Conservation (phyloP, 2,329 filamentous ascomycete species). For the Cercospora sp. region DNA sequence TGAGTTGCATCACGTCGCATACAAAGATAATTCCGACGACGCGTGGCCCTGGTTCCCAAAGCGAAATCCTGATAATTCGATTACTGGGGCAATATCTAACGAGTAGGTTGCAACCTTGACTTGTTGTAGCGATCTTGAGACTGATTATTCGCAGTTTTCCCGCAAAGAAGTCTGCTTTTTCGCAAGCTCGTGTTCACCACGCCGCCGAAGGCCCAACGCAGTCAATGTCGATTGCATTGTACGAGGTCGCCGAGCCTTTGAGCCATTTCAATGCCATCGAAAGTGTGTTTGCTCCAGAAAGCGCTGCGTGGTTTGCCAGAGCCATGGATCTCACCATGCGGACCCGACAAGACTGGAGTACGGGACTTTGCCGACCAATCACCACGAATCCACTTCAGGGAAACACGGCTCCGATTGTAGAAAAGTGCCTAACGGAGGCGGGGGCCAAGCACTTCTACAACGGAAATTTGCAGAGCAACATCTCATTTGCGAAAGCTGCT, state of each 20-base stretch:
- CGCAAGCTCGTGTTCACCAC: neutral
- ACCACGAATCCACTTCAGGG: neutral
- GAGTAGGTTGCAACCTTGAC: neutral
- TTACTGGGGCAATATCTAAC: neutral
- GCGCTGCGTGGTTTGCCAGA: neutral
- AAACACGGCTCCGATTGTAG: neutral
- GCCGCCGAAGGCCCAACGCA: neutral
- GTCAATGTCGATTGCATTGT: neutral
- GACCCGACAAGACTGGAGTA: neutral
- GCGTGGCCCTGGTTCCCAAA: neutral
- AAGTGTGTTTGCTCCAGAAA: neutral
- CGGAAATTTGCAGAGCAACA: neutral
- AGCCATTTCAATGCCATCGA: neutral
- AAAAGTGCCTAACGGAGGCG: neutral
- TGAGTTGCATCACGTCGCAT: neutral
- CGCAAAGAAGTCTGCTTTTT: neutral
- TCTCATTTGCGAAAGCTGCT: neutral
- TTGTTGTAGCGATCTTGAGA: too few species aligned
- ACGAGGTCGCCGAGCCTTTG: neutral
- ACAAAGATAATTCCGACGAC: neutral
- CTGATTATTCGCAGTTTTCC: neutral
- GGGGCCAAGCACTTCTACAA: neutral
- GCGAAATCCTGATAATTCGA: neutral
- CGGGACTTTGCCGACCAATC: neutral
- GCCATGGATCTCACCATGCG: neutral